Evolutionary conservation across 176 grass and related monocot species (phyloP).

Genomic region (Aegilops speltoides): DNA sequence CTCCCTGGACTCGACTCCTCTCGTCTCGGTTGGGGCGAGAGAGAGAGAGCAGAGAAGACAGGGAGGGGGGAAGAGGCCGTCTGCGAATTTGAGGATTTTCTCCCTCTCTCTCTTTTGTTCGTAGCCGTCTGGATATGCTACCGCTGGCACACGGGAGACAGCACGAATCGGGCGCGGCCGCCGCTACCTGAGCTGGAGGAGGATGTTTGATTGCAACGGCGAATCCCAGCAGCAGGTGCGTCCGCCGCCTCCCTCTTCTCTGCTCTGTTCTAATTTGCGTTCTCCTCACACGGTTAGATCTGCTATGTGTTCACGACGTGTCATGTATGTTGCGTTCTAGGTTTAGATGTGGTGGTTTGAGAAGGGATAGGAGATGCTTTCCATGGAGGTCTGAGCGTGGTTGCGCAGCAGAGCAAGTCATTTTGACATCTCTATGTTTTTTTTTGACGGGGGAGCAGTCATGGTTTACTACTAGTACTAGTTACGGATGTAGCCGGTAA

Average conservation of each 20-base stretch:
- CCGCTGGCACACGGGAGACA: neutral
- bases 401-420: neutral
- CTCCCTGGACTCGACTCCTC: neutral
- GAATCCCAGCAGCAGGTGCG: slow-evolving; percentile 22
- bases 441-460: neutral
- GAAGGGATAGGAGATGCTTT: neutral
- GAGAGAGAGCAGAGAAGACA: neutral
- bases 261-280: neutral
- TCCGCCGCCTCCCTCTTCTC: neutral
- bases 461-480: neutral
- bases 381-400: neutral
- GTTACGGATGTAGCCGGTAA: neutral
- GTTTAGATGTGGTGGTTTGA: slow-evolving; percentile 16
- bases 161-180: neutral
- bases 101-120: neutral
- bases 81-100: neutral
- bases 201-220: slow-evolving; percentile 40
- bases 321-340: neutral
- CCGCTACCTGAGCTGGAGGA: slow-evolving; percentile 30
- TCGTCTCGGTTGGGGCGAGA: neutral
- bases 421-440: neutral
- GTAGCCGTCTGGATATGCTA: slow-evolving; percentile 13
- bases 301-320: neutral
- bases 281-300: slow-evolving; percentile 23
- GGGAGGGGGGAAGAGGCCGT: neutral